Evolutionary conservation across 2,329 filamentous ascomycete genomes (phyloP), one percentile per base, ranked within the genome.

Genomic region (Sarocladium strictum): DNA sequence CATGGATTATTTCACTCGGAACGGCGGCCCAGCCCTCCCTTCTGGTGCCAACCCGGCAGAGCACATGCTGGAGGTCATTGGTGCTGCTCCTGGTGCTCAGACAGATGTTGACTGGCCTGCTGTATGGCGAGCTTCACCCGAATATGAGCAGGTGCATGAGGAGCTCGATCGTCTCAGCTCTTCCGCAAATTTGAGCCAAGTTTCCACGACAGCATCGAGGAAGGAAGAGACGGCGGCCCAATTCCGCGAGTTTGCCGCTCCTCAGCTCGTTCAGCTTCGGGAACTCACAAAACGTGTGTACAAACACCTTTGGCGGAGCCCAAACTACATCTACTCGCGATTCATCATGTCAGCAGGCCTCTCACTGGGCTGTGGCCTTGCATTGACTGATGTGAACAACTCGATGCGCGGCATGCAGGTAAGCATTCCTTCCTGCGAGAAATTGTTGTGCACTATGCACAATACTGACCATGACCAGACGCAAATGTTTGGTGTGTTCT

Each of bases 241-340:
- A 69, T 75, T 56, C 72, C 74, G 60, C 24, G 85, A 89, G 67
- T 90, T 89, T 58, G 87, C 88, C 1, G 85, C 85, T 21, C 81
- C 86, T 0, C 86, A 90, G 62, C 59, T 54, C 2, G 62, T 71
- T 4, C 88, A 92, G 62, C 67, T 89, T 9, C 72, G 69, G 40
- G 75, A 83, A 57, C 84, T 85, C 35, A 78, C 79, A 10, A 64
- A 75, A 40, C 85, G 87, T 57, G 83, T 89, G 12, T 90, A 89
- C 68, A 77, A 87, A 62, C 87, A 91, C 66, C 89, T 89, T 73
- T 92, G 88, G 87, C 81, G 88, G 53, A 88, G 80, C 1, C 88
- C 88, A 0, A 76, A 79, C 1, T 92, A 91, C 69, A 85, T 92
- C 62, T 90, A 87, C 70, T 81, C 83, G 54, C 91, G 91, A 70